phyloP scores from a whole-genome alignment of 2,329 filamentous ascomycete genomes.

The Xylaria sp. region DNA sequence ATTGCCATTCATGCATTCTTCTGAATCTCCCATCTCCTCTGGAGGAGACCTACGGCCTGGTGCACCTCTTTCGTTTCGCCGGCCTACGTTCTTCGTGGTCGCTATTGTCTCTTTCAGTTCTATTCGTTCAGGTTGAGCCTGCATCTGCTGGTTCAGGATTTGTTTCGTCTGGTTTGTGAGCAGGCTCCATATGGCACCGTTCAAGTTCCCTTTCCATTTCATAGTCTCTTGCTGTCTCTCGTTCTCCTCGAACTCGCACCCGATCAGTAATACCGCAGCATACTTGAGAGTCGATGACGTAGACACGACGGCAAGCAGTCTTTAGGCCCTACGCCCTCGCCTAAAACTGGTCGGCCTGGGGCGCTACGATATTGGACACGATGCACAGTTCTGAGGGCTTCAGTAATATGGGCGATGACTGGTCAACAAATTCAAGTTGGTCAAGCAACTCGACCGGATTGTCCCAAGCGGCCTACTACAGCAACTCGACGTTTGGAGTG shows the following conservation, averaged over 20 bases:
- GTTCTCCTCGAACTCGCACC: conserved; percentile 23
- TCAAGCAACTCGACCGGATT: conserved; percentile 27
- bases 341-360: conserved; percentile 28
- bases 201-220: conserved; percentile 31
- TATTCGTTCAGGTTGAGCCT: conserved; percentile 36
- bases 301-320: conserved; percentile 39
- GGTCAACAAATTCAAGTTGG: conserved; percentile 33
- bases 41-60: conserved; percentile 36
- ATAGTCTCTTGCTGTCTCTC: conserved; percentile 30
- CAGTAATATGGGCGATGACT: conserved; percentile 29
- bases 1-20: conserved; percentile 34
- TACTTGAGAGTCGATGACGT: conserved; percentile 48
- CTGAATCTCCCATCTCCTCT: conserved; percentile 35
- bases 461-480: conserved; percentile 34
- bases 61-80: conserved; percentile 37
- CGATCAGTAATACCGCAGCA: conserved; percentile 33
- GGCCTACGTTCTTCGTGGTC: conserved; percentile 32
- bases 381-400: conserved; percentile 30
- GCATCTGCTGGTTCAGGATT: conserved; percentile 44
- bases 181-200: conserved; percentile 36
- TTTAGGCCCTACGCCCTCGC: conserved; percentile 36
- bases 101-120: conserved; percentile 38
- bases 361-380: conserved; percentile 29
- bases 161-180: conserved; percentile 50
- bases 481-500: conserved; percentile 49